These are phyloP conservation scores for Backusella sp. DNA, from an alignment of 192 early-diverging fungal species.

Conservation along the genomic window DNA sequence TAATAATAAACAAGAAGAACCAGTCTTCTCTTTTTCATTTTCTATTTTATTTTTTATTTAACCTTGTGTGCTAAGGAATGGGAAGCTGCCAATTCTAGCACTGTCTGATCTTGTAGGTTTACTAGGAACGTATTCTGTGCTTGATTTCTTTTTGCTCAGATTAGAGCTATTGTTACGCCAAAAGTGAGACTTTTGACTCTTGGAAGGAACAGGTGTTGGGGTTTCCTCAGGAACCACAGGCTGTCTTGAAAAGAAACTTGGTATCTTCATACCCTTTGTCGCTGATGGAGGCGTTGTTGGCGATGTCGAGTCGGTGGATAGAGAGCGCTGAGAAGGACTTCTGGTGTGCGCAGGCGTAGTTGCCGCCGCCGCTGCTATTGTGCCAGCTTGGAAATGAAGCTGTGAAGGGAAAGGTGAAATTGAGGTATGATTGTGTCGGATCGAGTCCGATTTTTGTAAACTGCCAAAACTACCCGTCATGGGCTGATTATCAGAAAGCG, in stretches of 20 bases:
- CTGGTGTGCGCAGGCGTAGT: background rate
- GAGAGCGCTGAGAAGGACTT: background rate
- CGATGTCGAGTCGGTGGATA: background rate
- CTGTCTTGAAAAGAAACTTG: background rate
- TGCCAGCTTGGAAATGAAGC: background rate
- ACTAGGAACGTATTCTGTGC: background rate
- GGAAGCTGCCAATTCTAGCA: background rate
- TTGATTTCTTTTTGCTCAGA: slow-evolving; percentile 1
- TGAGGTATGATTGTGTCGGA: background rate
- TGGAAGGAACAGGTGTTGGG: background rate
- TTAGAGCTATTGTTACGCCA: background rate
- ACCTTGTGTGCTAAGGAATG: background rate
- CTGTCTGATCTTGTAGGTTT: slow-evolving; percentile 7
- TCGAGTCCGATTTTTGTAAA: background rate
- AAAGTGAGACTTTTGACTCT: background rate
- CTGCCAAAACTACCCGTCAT: background rate
- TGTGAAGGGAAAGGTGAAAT: background rate
- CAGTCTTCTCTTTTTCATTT: background rate
- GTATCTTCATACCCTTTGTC: background rate
- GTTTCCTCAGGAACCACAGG: background rate
- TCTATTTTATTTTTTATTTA: background rate
- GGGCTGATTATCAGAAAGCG: background rate
- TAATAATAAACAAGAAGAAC: background rate
- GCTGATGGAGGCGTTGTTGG: background rate
- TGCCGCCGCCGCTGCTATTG: background rate